Evolutionary conservation across 2,329 filamentous ascomycete species (phyloP), one percentile per base, ranked within the genome.

Genomic region (Westerdykella aurantiaca): DNA sequence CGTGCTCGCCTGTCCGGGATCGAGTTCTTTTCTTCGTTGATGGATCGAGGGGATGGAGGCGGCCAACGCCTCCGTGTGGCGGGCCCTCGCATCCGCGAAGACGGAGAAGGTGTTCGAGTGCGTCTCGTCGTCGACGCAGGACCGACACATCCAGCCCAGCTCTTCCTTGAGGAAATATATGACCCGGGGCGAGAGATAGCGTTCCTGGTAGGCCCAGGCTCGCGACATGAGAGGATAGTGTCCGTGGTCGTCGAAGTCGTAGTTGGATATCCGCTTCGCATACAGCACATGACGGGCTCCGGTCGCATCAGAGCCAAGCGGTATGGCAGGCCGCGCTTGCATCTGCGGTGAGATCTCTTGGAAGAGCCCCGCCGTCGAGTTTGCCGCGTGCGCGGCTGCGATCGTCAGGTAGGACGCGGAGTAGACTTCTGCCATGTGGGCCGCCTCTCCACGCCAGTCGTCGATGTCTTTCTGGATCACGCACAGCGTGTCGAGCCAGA

Each of bases 401-500:
- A 33, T 33, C 12, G 12, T 33, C 12, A 12, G 14, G 12, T 33
- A 14, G 12, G 31, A 33, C 12, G 3, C 12, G 12, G 31, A 33
- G 31, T 33, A 33, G 12, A 33, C 31, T 6, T 33, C 14, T 14
- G 12, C 31, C 31, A 33, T 33, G 31, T 13, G 31, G 14, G 31
- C 12, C 14, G 31, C 31, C 31, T 33, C 31, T 3, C 31, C 12
- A 33, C 12, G 12, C 31, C 31, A 33, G 14, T 33, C 31, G 7
- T 12, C 12, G 3, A 14, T 12, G 31, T 33, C 31, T 5, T 33
- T 14, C 31, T 33, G 31, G 14, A 33, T 13, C 12, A 31, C 17
- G 13, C 38, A 53, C 22, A 60, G 39, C 7, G 52, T 50, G 42
- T 58, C 56, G 23, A 58, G 57, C 56, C 57, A 59, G 2, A 59